Conservation (phyloP, 352 stramenopile species). For the Blastocystis sp. region DNA sequence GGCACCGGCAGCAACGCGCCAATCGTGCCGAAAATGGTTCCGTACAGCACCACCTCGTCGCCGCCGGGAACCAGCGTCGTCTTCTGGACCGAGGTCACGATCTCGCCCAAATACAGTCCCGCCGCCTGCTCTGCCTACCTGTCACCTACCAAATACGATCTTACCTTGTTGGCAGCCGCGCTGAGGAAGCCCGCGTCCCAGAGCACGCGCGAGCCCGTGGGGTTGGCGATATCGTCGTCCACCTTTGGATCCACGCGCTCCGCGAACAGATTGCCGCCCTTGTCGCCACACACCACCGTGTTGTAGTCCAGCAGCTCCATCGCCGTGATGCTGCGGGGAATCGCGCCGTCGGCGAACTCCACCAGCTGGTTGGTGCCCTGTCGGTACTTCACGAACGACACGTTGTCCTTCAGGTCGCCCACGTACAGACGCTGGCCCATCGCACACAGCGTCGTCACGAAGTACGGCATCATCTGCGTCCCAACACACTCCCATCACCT, state of each 20-base stretch:
- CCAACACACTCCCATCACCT: conserved; percentile 34
- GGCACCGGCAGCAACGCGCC: conserved; percentile 89
- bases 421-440: conserved; percentile 85
- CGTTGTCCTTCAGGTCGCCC: conserved; percentile 67
- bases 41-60: conserved; percentile 88
- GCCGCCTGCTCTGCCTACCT: conserved; percentile 72
- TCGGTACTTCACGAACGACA: conserved; percentile 86
- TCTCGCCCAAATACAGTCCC: conserved; percentile 91
- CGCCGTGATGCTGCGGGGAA: conserved; percentile 69
- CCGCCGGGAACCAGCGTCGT: conserved; percentile 84
- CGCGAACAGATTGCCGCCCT: conserved; percentile 96
- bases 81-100: conserved; percentile 89
- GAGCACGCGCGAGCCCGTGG: conserved; percentile 83
- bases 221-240: conserved; percentile 87
- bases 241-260: conserved; percentile 72
- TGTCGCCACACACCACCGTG: conserved; percentile 89
- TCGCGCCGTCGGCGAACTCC: conserved; percentile 87
- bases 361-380: conserved; percentile 84
- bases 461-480: conserved; percentile 63
- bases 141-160: not conserved
- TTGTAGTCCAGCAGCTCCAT: conserved; percentile 86
- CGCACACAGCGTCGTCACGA: conserved; percentile 82
- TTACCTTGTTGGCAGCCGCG: conserved; percentile 84
- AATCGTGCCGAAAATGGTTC: conserved; percentile 85
- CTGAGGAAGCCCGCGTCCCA: conserved; percentile 82